Evolutionary conservation across 1,284 basidiomycete genomes (phyloP), one percentile per base, ranked within the genome.

Genomic region (Ganoderma lucidum): DNA sequence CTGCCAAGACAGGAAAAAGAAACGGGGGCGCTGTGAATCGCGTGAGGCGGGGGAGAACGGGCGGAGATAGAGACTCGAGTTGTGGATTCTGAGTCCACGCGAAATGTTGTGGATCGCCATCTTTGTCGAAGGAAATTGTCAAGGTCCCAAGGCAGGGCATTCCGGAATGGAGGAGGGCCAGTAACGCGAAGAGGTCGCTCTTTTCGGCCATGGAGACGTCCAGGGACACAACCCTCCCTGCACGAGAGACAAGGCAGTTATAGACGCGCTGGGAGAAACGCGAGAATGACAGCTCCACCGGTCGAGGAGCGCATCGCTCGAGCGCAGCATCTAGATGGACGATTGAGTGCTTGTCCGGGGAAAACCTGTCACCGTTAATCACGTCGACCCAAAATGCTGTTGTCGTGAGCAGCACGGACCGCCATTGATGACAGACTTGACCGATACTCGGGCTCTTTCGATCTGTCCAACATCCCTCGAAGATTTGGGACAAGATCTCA

Each of bases 371-470:
- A 2, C 60, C 12, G 10, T 32, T 12, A 10, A 65, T 35, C 2
- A 58, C 64, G 1, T 23, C 42, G 2, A 32, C 44, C 64, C 64
- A 65, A 12, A 65, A 56, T n/a, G 23, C 14, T 0, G 64, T 14
- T 1, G 64, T 61, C 1, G 9, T 17, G 17, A 45, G 64, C 8
- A 48, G 37, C 0, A 48, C 42, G 9, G 30, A 19, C 15, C 42
- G 64, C 64, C 64, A 65, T 17, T 12, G 45, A 15, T 35, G 56
- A n/a, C 64, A 65, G 42, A 65, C 44, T 17, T 59, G 56, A 8
- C 32, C 35, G 6, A 65, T 23, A 30, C 30, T 41, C 1, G 37
- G 4, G 30, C 64, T 58, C 0, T 28, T 15, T 3, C 53, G 23
- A 19, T 37, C 17, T 3, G 55, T 15, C 64, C 64, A 65, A 1